phyloP scores from a whole-genome alignment of 805 yeast species.

The Pichia rugopelliculosa region DNA sequence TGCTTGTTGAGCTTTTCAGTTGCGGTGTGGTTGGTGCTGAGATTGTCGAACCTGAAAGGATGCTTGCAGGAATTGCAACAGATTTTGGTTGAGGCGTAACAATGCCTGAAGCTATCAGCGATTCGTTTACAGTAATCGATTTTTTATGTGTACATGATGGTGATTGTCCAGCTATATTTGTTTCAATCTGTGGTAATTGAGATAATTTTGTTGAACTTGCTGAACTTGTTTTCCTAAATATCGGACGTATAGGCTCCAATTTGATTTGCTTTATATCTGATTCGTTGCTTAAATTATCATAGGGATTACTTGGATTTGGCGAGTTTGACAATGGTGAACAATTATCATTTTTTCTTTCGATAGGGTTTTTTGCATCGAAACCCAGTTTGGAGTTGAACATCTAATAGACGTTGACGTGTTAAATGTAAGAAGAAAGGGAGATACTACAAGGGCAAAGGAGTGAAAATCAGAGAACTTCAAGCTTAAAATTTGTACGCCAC shows the following conservation, averaged over 20 bases:
- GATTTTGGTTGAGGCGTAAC: background rate
- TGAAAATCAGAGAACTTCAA: background rate
- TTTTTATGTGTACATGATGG: background rate
- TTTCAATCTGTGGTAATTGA: constrained; percentile 13
- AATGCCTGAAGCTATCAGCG: background rate
- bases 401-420: background rate
- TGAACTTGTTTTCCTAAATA: constrained; percentile 4
- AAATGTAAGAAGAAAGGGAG: background rate
- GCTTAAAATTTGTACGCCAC: no score
- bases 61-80: constrained; percentile 5
- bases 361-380: background rate
- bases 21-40: constrained; percentile 10
- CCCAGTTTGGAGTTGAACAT: background rate
- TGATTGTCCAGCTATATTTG: background rate
- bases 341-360: background rate
- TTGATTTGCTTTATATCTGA: background rate
- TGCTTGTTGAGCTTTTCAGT: constrained; percentile 18
- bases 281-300: background rate
- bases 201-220: constrained; percentile 8
- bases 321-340: background rate
- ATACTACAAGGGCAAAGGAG: background rate
- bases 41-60: constrained; percentile 4
- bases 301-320: background rate
- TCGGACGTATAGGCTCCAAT: constrained; percentile 7
- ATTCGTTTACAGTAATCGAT: background rate